A percentile compares a stretch with the other conserved stretches of the same genome.
phyloP scores from a whole-genome alignment of 2,329 filamentous ascomycete species.

The Sclerotinia sclerotiorum region DNA sequence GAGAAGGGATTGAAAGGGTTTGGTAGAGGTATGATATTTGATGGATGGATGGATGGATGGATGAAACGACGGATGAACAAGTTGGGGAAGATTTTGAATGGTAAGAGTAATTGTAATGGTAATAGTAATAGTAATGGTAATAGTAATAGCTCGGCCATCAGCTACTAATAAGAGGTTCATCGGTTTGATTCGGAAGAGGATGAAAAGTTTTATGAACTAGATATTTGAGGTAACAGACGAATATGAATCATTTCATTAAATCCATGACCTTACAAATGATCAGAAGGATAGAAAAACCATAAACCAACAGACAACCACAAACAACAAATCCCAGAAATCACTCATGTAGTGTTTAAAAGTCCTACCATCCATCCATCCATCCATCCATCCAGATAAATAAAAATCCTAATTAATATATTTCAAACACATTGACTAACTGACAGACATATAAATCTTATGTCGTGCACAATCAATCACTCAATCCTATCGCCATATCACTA shows the following conservation, averaged over 20 bases:
- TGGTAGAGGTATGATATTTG: too few relatives aligned
- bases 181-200: slow-evolving; percentile 1
- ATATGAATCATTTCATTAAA: neutral
- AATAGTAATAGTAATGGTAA: too few relatives aligned
- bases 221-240: neutral
- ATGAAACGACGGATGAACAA: neutral
- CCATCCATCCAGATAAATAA: too few relatives aligned
- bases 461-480: neutral
- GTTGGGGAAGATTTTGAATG: neutral
- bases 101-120: too few relatives aligned
- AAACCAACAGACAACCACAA: neutral
- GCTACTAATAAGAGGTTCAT: neutral
- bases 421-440: neutral
- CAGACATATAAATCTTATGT: neutral
- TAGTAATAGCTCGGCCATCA: neutral
- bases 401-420: neutral
- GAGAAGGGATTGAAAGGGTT: neutral
- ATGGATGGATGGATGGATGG: neutral
- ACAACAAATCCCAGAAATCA: neutral
- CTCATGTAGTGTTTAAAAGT: neutral
- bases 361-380: too few relatives aligned
- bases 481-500: neutral
- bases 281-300: neutral
- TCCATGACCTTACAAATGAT: neutral
- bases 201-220: too few relatives aligned